A percentile compares a stretch with the other conserved stretches of the same genome.
Evolutionary conservation across 192 early-diverging fungal species (phyloP).

Genomic region (Jimgerdemannia flammicorona): DNA sequence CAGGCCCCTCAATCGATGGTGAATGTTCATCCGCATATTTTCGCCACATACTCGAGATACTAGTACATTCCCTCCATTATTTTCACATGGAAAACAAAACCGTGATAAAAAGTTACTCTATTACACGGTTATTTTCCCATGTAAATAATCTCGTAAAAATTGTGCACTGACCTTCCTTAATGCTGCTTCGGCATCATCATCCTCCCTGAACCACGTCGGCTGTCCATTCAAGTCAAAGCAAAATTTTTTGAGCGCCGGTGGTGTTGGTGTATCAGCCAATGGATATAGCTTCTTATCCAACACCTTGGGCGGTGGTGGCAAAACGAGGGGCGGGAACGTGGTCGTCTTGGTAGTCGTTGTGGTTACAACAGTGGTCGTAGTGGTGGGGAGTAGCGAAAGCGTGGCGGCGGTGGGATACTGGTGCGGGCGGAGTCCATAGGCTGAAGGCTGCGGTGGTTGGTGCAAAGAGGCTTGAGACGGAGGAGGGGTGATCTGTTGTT

Average conservation of each 20-base stretch:
- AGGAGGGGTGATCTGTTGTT: background rate
- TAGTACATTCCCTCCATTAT: too few relatives aligned
- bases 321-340: slow-evolving; percentile 67
- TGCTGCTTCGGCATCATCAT: slow-evolving; percentile 48
- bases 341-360: slow-evolving; percentile 83
- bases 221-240: slow-evolving; percentile 76
- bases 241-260: slow-evolving; percentile 75
- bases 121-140: too few relatives aligned
- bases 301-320: slow-evolving; percentile 55
- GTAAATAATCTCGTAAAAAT: background rate
- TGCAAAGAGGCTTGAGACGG: slow-evolving; percentile 1
- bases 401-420: slow-evolving; percentile 28
- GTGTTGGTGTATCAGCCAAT: slow-evolving; percentile 68
- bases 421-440: background rate
- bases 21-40: too few relatives aligned
- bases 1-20: too few relatives aligned
- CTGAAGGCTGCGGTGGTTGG: slow-evolving; percentile 1
- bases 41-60: too few relatives aligned
- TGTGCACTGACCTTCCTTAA: slow-evolving; percentile 25
- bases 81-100: too few relatives aligned
- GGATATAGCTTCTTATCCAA: slow-evolving; percentile 66
- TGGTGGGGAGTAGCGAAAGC: slow-evolving; percentile 53
- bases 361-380: slow-evolving; percentile 69
- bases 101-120: background rate
- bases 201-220: slow-evolving; percentile 62